Evolutionary conservation across 352 stramenopile genomes (phyloP), one percentile per base, ranked within the genome.

Genomic region (Phytophthora citrophthora): DNA sequence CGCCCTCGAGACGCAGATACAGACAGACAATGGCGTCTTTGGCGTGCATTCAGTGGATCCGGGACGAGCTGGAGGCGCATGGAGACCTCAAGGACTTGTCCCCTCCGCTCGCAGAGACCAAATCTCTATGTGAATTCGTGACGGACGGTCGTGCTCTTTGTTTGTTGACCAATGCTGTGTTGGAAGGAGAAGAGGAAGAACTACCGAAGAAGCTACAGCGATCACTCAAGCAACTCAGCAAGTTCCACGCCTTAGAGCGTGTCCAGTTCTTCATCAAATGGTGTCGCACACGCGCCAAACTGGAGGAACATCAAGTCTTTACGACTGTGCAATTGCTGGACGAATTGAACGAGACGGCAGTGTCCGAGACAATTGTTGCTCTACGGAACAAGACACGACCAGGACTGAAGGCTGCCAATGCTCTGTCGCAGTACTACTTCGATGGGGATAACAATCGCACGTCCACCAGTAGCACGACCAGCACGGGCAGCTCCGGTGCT

Each of bases 241-340:
- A 86, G 34, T 95, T 93, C 71, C 82, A 95, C 74, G 73, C 81
- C 32, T 72, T 95, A 24, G 87, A 95, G 55, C 83, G 87, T 54
- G 77, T 95, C n/a, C 84, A 92, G 61, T 92, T 89, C 62, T 95
- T 93, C 59, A 86, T 95, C 70, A 87, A 87, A 43, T 95, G 87
- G 87, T 91, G 83, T 29, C 83, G 87, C 53, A 51, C 70, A 5
- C 62, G 69, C 23, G 80, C 69, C 12, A 53, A 64, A 34, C 69
- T 95, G 5, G 84, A 91, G 48, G 86, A 92, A 56, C 76, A 92
- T 45, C 54, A 84, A 38, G 73, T 93, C 11, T 93, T 95, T 62
- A 90, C 84, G 34, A 89, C 83, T 1, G 84, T 92, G 32, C 84
- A 95, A 54, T 61, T 95, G 40, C 56, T 95, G 45, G 87, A 95